These are phyloP conservation scores for Hanseniaspora valbyensis DNA, from an alignment of 805 yeast species.

Conservation along the genomic window DNA sequence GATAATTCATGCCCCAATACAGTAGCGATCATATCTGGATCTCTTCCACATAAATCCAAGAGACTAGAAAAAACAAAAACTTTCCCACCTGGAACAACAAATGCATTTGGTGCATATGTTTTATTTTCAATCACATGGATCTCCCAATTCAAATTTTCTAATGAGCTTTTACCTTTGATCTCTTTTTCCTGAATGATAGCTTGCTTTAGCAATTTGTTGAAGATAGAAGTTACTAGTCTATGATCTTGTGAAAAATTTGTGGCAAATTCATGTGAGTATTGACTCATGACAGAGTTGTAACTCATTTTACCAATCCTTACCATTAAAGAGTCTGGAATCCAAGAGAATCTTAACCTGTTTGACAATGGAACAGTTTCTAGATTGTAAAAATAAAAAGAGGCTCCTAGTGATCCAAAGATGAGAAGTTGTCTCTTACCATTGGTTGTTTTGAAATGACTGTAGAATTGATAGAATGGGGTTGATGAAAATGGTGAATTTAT, in stretches of 20 bases:
- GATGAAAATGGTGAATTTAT: too few species aligned
- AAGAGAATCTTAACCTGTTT: constrained; percentile 56
- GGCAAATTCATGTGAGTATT: constrained; percentile 43
- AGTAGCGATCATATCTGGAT: constrained; percentile 91
- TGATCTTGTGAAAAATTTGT: constrained; percentile 56
- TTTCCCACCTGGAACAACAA: constrained; percentile 91
- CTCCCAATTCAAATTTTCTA: constrained; percentile 46
- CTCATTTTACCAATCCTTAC: constrained; percentile 48
- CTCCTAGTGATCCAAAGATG: constrained; percentile 29
- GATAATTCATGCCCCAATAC: constrained; percentile 88
- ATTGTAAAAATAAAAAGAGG: constrained; percentile 38
- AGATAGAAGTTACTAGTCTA: constrained; percentile 44
- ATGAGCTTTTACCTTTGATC: constrained; percentile 27
- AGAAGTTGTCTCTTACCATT: constrained; percentile 27
- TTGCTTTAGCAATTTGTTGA: constrained; percentile 51
- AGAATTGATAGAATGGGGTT: not conserved
- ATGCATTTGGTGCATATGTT: constrained; percentile 82
- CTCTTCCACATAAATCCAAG: constrained; percentile 53
- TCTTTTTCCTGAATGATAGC: constrained; percentile 34
- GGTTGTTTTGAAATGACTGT: not conserved
- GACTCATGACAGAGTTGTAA: constrained; percentile 47
- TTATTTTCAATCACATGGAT: constrained; percentile 68
- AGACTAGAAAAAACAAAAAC: constrained; percentile 80
- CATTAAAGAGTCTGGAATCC: constrained; percentile 60
- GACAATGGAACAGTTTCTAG: constrained; percentile 76